Percentiles rank a stretch among this genome's conserved stretches.
Conservation (phyloP, 2,329 filamentous ascomycete species). For the Cladobotryum mycophilum region DNA sequence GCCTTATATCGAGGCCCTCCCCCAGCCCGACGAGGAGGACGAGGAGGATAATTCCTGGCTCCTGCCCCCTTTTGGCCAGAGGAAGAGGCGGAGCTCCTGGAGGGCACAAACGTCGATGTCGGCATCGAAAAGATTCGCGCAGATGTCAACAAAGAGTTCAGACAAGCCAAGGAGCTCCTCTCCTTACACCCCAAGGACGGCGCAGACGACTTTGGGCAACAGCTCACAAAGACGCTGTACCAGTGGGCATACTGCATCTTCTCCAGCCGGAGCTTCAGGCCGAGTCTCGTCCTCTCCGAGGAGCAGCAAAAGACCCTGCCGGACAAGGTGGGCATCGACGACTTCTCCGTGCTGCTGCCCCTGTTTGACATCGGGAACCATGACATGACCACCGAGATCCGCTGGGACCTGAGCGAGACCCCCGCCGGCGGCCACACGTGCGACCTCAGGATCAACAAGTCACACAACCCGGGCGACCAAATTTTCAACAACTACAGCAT, state of each 20-base stretch:
- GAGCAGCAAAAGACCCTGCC: slow-evolving; percentile 22
- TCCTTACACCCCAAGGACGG: slow-evolving; percentile 13
- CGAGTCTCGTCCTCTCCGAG: slow-evolving; percentile 47
- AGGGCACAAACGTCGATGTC: slow-evolving; percentile 47
- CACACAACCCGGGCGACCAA: slow-evolving; percentile 46
- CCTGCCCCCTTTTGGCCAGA: slow-evolving; percentile 59
- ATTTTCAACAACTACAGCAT: slow-evolving; percentile 66
- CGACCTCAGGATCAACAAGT: slow-evolving; percentile 35
- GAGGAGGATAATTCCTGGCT: slow-evolving; percentile 33
- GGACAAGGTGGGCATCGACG: slow-evolving; percentile 36
- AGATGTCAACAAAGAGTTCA: slow-evolving; percentile 41
- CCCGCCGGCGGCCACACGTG: slow-evolving; percentile 26
- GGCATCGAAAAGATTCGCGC: slow-evolving; percentile 42
- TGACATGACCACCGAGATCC: slow-evolving; percentile 50
- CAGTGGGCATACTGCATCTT: slow-evolving; percentile 61
- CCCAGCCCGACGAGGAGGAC: slow-evolving; percentile 48
- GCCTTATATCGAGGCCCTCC: slow-evolving; percentile 60
- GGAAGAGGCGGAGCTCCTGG: slow-evolving; percentile 51
- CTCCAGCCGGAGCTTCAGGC: slow-evolving; percentile 58
- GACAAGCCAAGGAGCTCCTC: slow-evolving; percentile 35
- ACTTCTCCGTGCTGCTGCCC: slow-evolving; percentile 63
- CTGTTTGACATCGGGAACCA: slow-evolving; percentile 70
- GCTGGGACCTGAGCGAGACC: slow-evolving; percentile 44
- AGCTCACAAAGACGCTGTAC: slow-evolving; percentile 47
- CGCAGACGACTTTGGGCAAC: slow-evolving; percentile 21